These are phyloP conservation scores for Pyrenula massariospora DNA, from an alignment of 495 filamentous ascomycete species.

Conservation along the genomic window DNA sequence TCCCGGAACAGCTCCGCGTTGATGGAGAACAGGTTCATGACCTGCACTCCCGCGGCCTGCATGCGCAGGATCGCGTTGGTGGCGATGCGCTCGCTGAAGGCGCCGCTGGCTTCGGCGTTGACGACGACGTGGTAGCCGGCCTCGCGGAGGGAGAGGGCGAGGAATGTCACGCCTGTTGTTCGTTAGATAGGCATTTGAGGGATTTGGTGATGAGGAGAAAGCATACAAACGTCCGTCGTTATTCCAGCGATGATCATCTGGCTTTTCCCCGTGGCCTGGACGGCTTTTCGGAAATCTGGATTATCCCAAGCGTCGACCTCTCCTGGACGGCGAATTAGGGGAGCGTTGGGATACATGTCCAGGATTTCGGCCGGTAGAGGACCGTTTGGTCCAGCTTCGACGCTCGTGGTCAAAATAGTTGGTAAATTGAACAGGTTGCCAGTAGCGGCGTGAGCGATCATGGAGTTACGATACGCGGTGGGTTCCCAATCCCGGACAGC, in stretches of 20 bases:
- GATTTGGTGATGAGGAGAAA: too few relatives aligned
- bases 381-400: conserved; percentile 46
- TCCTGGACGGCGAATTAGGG: conserved; percentile 46
- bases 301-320: conserved; percentile 62
- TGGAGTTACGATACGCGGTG: conserved; percentile 36
- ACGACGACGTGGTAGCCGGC: conserved; percentile 56
- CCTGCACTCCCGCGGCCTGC: conserved; percentile 42
- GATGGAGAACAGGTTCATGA: conserved; percentile 41
- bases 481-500: conserved; percentile 43
- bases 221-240: conserved; percentile 46
- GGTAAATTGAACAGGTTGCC: conserved; percentile 47
- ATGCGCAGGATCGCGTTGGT: conserved; percentile 45
- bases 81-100: conserved; percentile 30
- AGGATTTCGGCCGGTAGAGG: conserved; percentile 46
- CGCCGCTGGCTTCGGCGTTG: conserved; percentile 50
- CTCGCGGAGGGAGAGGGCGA: conserved; percentile 45
- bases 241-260: conserved; percentile 55
- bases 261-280: conserved; percentile 40
- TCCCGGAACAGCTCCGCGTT: conserved; percentile 51
- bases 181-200: too few relatives aligned
- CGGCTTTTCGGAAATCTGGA: conserved; percentile 41
- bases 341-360: conserved; percentile 42
- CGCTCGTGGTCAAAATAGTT: conserved; percentile 44
- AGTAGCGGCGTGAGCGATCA: conserved; percentile 46
- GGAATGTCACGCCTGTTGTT: conserved; percentile 46